Conservation (phyloP, 352 stramenopile genomes). For the Phytopythium aichiense region DNA sequence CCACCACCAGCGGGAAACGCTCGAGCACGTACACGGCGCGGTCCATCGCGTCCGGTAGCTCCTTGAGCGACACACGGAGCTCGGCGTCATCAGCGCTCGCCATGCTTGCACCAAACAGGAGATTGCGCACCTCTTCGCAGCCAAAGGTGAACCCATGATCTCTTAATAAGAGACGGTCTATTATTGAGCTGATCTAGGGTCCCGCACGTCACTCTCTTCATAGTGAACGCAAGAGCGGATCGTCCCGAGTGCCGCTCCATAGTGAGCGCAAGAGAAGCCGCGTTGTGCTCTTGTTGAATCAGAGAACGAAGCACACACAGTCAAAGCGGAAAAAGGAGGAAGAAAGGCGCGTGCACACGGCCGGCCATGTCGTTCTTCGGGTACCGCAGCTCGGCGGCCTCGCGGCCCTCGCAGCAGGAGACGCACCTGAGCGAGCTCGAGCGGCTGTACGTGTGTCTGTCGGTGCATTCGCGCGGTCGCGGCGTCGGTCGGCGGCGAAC, state of each 20-base stretch:
- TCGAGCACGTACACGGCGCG: constrained; percentile 82
- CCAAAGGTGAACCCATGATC: constrained; percentile 5
- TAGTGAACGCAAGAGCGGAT: neutral
- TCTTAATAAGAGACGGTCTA: neutral
- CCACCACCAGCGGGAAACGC: constrained; percentile 84
- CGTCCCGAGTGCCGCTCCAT: neutral
- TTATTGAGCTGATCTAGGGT: constrained; percentile 4
- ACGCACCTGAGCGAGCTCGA: constrained; percentile 81
- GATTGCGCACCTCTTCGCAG: neutral
- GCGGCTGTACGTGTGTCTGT: constrained; percentile 46
- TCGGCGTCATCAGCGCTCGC: neutral
- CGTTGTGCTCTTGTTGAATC: constrained; percentile 9
- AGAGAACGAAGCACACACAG: constrained; percentile 1
- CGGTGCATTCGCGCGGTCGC: neutral
- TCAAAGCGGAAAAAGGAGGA: constrained; percentile 2
- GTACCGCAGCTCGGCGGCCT: constrained; percentile 47
- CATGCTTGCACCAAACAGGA: neutral
- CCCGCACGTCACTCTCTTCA: neutral
- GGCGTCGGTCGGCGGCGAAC: neutral
- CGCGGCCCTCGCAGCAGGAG: constrained; percentile 45
- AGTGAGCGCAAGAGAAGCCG: neutral
- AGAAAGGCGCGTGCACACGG: neutral
- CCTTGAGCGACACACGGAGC: constrained; percentile 65
- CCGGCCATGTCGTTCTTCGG: constrained; percentile 61
- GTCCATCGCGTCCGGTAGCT: constrained; percentile 84